Evolutionary conservation across 306 rosid species (phyloP).

Genomic region (Fagus sylvatica): DNA sequence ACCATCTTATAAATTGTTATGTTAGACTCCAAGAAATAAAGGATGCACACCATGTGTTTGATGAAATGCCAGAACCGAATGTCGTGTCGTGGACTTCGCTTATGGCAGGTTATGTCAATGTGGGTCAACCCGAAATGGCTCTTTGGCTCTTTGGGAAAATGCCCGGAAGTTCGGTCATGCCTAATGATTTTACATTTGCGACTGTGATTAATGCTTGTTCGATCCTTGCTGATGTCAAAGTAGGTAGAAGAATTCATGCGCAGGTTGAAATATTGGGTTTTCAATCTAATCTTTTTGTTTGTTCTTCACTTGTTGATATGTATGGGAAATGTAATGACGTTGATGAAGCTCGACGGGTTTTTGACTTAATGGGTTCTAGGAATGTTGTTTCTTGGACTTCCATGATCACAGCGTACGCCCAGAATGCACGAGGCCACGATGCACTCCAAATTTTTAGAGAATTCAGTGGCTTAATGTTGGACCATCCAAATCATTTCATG

Average conservation of each 20-base stretch:
- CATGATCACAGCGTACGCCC: slow-evolving; percentile 75
- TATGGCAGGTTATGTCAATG: slow-evolving; percentile 56
- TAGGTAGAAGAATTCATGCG: slow-evolving; percentile 58
- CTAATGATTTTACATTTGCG: slow-evolving; percentile 70
- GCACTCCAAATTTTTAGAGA: slow-evolving; percentile 56
- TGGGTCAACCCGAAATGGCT: slow-evolving; percentile 44
- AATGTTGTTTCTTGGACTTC: slow-evolving; percentile 85
- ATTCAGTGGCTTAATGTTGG: slow-evolving; percentile 39
- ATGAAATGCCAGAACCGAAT: slow-evolving; percentile 57
- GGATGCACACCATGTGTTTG: slow-evolving; percentile 58
- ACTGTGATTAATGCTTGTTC: slow-evolving; percentile 76
- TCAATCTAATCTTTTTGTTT: slow-evolving; percentile 48
- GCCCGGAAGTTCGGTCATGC: slow-evolving; percentile 43
- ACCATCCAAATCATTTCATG: slow-evolving; percentile 71
- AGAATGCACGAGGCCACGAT: slow-evolving; percentile 60
- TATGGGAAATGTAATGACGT: slow-evolving; percentile 75
- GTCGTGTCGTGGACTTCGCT: slow-evolving; percentile 85
- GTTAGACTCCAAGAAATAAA: slow-evolving; percentile 40
- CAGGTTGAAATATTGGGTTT: slow-evolving; percentile 50
- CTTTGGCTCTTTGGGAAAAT: slow-evolving; percentile 49
- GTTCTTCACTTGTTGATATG: slow-evolving; percentile 81
- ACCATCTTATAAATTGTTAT: slow-evolving; percentile 63
- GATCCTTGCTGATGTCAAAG: slow-evolving; percentile 42
- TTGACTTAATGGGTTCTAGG: slow-evolving; percentile 57
- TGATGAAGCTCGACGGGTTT: slow-evolving; percentile 49